Evolutionary conservation across 2,329 filamentous ascomycete genomes (phyloP), one percentile per base, ranked within the genome.

Genomic region (Colletotrichum graminicola): DNA sequence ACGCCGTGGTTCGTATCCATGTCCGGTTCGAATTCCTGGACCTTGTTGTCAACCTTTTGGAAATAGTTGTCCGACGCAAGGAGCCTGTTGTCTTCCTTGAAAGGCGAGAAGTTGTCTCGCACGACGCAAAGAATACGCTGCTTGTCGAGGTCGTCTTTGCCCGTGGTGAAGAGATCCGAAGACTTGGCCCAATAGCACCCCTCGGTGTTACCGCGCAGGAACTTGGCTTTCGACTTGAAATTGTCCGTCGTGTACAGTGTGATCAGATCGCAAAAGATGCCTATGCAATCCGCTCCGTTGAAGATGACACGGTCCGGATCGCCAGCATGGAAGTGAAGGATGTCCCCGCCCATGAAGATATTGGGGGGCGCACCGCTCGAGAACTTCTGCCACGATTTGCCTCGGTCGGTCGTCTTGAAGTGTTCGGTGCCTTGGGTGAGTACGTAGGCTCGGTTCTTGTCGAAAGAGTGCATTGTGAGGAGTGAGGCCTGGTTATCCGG

Each of bases 101-200:
- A 89, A 7, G 90, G 86, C 34, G 92, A 93, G 77, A 92, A 91
- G 74, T 89, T 85, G 67, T 94, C 93, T 67, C 88, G 87, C 47
- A 93, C 90, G 62, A 98, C 91, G 81, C 96, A 99, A 64, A 98
- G 82, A 62, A 95, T 87, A 65, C 94, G 90, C 75, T 92, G 85
- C 62, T 89, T 84, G 77, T 96, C 90, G 62, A 90, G 83, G 43
- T 92, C 86, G 1, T 87, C 82, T 65, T 91, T 82, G 72, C 92
- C 92, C 14, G 91, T 91, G 43, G 89, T 89, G 79, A 99, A 98
- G 52, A 90, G 82, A 6, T 89, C 86, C 16, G 93, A 90, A 18
- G 90, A 89, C 78, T 94, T 94, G 62, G 96, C 95, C 94, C 95
- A 99, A 80, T 92, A 90, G 80, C 96, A 99, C 73, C 92, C 91